phyloP scores from a whole-genome alignment of 768 basidiomycete species.

The Paxillus ammoniavirescens region DNA sequence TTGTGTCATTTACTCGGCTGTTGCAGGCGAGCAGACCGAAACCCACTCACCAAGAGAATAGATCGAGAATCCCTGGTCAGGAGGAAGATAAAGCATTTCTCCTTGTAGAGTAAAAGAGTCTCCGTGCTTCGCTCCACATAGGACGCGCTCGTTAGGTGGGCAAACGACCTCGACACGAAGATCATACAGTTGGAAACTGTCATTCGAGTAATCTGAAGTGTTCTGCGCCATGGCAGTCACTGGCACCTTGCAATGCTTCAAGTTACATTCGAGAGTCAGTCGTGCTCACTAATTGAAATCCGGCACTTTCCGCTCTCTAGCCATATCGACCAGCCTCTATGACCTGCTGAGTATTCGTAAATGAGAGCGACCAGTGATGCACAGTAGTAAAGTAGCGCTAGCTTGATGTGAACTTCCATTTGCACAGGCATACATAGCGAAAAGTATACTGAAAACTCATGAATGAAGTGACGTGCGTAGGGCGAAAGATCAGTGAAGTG shows the following conservation, averaged over 20 bases:
- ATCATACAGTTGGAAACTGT: slow-evolving; percentile 61
- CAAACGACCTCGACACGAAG: slow-evolving; percentile 63
- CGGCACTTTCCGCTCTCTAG: too few relatives aligned
- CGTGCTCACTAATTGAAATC: too few relatives aligned
- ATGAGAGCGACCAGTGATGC: too few relatives aligned
- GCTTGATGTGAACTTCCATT: too few relatives aligned
- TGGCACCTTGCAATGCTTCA: too few relatives aligned
- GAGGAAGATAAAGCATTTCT: slow-evolving; percentile 61
- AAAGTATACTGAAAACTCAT: not conserved
- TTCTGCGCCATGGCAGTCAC: slow-evolving; percentile 2
- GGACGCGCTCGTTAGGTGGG: slow-evolving; percentile 51
- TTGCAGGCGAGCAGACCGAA: not conserved
- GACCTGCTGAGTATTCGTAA: too few relatives aligned
- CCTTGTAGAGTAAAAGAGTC: slow-evolving; percentile 64
- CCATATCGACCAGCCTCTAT: too few relatives aligned
- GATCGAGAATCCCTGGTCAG: slow-evolving; percentile 64
- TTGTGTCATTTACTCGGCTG: slow-evolving; percentile 18
- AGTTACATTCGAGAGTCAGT: too few relatives aligned
- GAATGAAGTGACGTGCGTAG: not conserved
- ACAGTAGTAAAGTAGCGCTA: too few relatives aligned
- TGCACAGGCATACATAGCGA: too few relatives aligned
- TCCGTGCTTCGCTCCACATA: slow-evolving; percentile 64
- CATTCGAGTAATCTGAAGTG: slow-evolving; percentile 19
- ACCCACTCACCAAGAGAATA: slow-evolving; percentile 53
- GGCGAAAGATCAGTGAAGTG: not conserved